Conservation (phyloP, 2,329 filamentous ascomycete species). For the Cryphonectria radicalis region DNA sequence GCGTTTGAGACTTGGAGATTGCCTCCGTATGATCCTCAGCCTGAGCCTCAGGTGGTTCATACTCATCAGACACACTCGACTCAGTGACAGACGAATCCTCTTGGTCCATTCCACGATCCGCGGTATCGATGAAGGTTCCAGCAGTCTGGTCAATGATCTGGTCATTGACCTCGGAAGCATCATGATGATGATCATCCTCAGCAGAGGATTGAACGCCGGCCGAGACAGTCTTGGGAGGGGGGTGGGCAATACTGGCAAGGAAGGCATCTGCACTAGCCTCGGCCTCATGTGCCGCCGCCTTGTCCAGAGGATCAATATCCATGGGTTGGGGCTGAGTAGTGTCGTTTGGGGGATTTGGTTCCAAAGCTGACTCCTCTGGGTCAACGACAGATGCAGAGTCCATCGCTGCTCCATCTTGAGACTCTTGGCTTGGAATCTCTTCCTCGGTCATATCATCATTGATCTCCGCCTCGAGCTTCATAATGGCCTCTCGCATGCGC, state of each 20-base stretch:
- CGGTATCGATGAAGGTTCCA: neutral
- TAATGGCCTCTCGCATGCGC: slow-evolving; percentile 48
- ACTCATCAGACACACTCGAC: slow-evolving; percentile 51
- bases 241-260: neutral
- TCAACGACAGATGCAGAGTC: neutral
- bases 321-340: slow-evolving; percentile 29
- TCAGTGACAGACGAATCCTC: slow-evolving; percentile 21
- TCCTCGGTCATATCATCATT: slow-evolving; percentile 41
- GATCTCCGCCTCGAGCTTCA: slow-evolving; percentile 55
- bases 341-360: neutral
- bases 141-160: slow-evolving; percentile 11
- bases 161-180: neutral
- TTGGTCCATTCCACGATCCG: neutral
- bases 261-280: neutral
- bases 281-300: slow-evolving; percentile 9
- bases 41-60: slow-evolving; percentile 57
- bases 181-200: neutral
- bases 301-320: slow-evolving; percentile 31
- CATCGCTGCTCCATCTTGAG: slow-evolving; percentile 32
- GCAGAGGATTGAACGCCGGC: neutral
- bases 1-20: slow-evolving; percentile 30
- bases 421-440: slow-evolving; percentile 31
- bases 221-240: neutral
- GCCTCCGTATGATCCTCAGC: slow-evolving; percentile 30
- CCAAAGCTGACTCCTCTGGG: neutral